Percentiles rank a stretch among this genome's conserved stretches.
phyloP scores from a whole-genome alignment of 208 protist species.

The Crithidia brevicula region DNA sequence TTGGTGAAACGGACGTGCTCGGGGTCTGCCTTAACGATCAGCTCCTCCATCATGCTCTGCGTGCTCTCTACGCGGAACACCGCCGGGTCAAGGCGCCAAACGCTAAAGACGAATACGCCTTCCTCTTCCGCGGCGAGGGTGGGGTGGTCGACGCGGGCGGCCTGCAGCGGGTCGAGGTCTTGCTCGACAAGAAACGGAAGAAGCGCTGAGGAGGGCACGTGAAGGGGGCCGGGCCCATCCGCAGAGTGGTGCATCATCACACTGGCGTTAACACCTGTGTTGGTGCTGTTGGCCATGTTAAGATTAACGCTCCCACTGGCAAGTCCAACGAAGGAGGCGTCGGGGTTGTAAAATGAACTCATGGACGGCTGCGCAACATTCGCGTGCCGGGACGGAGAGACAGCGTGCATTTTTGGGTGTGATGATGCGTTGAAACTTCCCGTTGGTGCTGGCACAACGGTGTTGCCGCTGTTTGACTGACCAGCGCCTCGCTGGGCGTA shows the following conservation, averaged over 20 bases:
- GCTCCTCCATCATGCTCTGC: conserved; percentile 89
- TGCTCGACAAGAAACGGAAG: conserved; percentile 33
- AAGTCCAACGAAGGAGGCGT: not conserved
- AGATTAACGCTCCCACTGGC: not conserved
- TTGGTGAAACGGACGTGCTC: conserved; percentile 90
- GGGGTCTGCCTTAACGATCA: conserved; percentile 91
- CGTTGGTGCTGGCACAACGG: no score
- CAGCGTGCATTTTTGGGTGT: not conserved
- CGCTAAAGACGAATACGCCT: conserved; percentile 85
- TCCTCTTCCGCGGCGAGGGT: conserved; percentile 84
- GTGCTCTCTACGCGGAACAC: conserved; percentile 86
- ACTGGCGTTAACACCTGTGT: not conserved
- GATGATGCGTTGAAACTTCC: not conserved
- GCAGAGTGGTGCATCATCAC: not conserved
- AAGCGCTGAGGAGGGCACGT: conserved; percentile 18
- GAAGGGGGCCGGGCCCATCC: conserved; percentile 2
- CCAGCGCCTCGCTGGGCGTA: not conserved
- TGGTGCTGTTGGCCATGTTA: not conserved
- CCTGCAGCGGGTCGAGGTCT: conserved; percentile 58
- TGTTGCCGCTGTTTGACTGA: not conserved
- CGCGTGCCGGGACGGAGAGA: not conserved
- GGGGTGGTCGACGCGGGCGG: conserved; percentile 68
- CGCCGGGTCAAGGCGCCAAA: conserved; percentile 83
- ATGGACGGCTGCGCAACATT: not conserved
- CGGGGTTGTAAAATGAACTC: conserved; percentile 2